Conservation (phyloP, 805 yeast genomes). For the Zygoascus tannicola region DNA sequence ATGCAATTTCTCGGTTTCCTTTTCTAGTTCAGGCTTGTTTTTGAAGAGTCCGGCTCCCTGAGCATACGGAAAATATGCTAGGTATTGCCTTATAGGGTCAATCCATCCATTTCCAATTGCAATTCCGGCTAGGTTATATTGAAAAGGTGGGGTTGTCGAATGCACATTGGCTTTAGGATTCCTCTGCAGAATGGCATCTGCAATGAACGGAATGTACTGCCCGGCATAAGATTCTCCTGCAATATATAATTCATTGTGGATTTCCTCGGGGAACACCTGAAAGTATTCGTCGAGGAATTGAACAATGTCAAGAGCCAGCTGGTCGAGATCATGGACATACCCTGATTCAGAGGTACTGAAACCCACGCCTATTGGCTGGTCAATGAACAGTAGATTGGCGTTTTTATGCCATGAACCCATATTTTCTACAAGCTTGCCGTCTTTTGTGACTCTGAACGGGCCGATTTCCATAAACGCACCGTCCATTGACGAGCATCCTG, state of each 20-base stretch:
- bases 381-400: constrained; percentile 76
- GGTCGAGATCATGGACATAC: constrained; percentile 31
- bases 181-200: constrained; percentile 46
- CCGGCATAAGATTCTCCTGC: constrained; percentile 98
- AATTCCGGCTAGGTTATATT: constrained; percentile 49
- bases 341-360: constrained; percentile 51
- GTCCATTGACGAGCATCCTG: constrained; percentile 97
- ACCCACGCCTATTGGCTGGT: constrained; percentile 94
- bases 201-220: constrained; percentile 87
- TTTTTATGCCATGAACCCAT: constrained; percentile 76
- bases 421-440: constrained; percentile 42
- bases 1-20: constrained; percentile 16
- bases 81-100: constrained; percentile 76
- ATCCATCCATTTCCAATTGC: constrained; percentile 93
- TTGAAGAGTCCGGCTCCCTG: constrained; percentile 48
- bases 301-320: constrained; percentile 55
- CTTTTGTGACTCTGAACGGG: constrained; percentile 56
- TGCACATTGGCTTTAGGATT: constrained; percentile 28
- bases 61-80: constrained; percentile 68
- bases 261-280: constrained; percentile 63
- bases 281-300: constrained; percentile 59
- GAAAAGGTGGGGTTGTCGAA: background rate
- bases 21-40: constrained; percentile 17
- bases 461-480: constrained; percentile 92
- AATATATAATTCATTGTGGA: constrained; percentile 51